Conservation (phyloP, 78 protist species). For the Cavenderia fasciculata region DNA sequence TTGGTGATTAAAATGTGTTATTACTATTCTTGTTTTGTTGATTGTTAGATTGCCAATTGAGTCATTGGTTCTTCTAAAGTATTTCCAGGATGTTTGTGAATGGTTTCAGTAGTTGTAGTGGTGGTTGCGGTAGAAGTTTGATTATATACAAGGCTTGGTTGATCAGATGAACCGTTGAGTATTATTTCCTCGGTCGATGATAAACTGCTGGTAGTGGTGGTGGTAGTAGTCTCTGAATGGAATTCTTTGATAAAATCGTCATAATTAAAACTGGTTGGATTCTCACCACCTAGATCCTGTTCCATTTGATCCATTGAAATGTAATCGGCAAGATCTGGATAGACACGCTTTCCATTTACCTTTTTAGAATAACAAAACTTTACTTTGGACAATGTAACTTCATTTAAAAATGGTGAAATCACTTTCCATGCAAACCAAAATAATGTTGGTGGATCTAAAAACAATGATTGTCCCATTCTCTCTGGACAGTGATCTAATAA, state of each 20-base stretch:
- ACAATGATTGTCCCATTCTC: slow-evolving; percentile 45
- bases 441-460: slow-evolving; percentile 58
- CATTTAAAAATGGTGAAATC: slow-evolving; percentile 70
- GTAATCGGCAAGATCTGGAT: slow-evolving; percentile 41
- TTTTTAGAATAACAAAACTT: slow-evolving; percentile 44
- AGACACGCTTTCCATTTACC: slow-evolving; percentile 45
- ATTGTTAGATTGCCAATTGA: too few species aligned
- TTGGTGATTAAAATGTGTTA: too few species aligned
- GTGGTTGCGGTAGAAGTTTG: too few species aligned
- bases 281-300: slow-evolving; percentile 55
- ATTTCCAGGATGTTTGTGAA: too few species aligned
- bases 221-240: too few species aligned
- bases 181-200: too few species aligned
- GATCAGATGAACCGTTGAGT: too few species aligned
- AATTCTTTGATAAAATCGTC: neutral
- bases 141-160: too few species aligned
- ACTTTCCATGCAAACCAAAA: slow-evolving; percentile 74
- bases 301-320: slow-evolving; percentile 10
- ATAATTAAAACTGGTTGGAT: slow-evolving; percentile 5
- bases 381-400: slow-evolving; percentile 63
- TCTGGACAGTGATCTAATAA: slow-evolving; percentile 66
- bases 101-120: too few species aligned
- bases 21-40: too few species aligned
- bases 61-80: too few species aligned
- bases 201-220: too few species aligned